Base-by-base conservation (phyloP, 495 filamentous ascomycete genomes). In the Penicillium chermesinum region DNA sequence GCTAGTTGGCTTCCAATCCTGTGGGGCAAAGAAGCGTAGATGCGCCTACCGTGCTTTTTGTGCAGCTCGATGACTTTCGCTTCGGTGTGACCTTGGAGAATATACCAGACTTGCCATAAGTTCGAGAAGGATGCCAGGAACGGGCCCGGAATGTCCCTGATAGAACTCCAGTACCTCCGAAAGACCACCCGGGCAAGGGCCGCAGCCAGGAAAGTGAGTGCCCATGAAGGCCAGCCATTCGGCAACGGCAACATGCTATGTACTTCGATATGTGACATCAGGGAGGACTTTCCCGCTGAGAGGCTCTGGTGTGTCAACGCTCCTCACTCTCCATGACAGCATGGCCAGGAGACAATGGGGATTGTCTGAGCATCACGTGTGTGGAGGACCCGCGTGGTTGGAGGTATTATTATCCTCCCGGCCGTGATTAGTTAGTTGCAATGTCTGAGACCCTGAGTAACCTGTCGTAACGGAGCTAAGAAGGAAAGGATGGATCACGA, bases 51-150 rank as follows among this genome's bases (percentile, higher is more conserved):
- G 45, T 73, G 64, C 47, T 70, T 70, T 37, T 66, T 53, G 48
- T 75, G 72, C 13, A 69, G 46, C n/a, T 57, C 44, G 41, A 69
- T 57, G 6, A 64, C 55, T 30, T 65, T 57, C 12, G 58, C 27
- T 44, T 73, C 66, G n/a, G 53, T 64, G 21, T 72, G 58, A 12
- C 72, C 73, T 48, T 70, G 68, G 38, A 59, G 42, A 14, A 68
- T 56, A 7, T 62, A 62, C 20, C 52, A 57, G 12, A 75, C 50
- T 32, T 66, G 62, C 73, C 73, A 75, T 12, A 69, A 38, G 21
- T 50, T 57, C 10, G 70, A 65, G 43, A 74, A 65, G 10, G 67
- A 70, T 13, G 70, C 72, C 15, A 61, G 45, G 17, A 66, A 68
- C 0, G 72, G 73, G 2, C 73, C 72, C 0, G 67, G 70, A 7